Evolutionary conservation across 1,139 yeast species (phyloP).

Genomic region (Eremothecium sinecaudum): DNA sequence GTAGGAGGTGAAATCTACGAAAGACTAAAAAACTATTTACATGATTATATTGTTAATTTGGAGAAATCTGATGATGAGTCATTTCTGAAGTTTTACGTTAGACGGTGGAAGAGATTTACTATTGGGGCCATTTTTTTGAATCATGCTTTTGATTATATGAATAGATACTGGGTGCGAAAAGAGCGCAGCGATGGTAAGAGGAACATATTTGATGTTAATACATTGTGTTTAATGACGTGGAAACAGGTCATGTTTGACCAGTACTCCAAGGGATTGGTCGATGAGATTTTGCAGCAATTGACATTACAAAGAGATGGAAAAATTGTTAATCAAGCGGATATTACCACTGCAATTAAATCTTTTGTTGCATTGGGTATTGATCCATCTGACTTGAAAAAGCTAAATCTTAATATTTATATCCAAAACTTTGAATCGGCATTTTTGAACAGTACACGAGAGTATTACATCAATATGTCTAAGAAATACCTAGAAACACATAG

Average conservation of each 20-base stretch:
- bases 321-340: constrained; percentile 55
- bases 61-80: constrained; percentile 48
- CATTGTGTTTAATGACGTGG: constrained; percentile 84
- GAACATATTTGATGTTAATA: constrained; percentile 83
- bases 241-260: constrained; percentile 68
- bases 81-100: constrained; percentile 75
- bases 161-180: constrained; percentile 95
- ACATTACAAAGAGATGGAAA: constrained; percentile 74
- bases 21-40: constrained; percentile 58
- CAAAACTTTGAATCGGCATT: constrained; percentile 71
- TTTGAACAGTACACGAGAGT: constrained; percentile 61
- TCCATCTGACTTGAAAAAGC: constrained; percentile 72
- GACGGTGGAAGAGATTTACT: constrained; percentile 81
- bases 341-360: constrained; percentile 73
- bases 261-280: constrained; percentile 50
- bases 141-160: constrained; percentile 91
- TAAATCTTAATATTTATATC: constrained; percentile 73
- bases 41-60: constrained; percentile 46
- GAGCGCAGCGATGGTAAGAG: constrained; percentile 94
- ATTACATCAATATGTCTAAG: constrained; percentile 62
- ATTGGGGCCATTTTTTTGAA: constrained; percentile 88
- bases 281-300: constrained; percentile 67
- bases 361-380: constrained; percentile 72
- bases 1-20: constrained; percentile 87
- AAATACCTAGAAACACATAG: constrained; percentile 61